A percentile compares a stretch with the other conserved stretches of the same genome.
Evolutionary conservation across 148 eudicot species (phyloP).

Genomic region (Camellia granthamiana): DNA sequence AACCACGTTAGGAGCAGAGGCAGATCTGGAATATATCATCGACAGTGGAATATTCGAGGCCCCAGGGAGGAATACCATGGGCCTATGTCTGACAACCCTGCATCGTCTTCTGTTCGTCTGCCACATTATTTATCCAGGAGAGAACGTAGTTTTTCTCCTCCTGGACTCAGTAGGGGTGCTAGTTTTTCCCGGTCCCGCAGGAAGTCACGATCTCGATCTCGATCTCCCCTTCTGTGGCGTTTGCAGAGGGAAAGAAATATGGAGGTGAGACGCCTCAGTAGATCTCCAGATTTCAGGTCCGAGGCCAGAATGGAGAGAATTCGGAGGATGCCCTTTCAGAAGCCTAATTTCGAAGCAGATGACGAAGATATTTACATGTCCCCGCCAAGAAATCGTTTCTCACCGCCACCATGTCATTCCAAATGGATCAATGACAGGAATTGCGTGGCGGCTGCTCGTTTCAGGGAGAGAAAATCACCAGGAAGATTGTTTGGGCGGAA

Average conservation of each 20-base stretch:
- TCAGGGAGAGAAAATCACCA: slow-evolving; percentile 50
- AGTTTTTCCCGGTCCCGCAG: slow-evolving; percentile 31
- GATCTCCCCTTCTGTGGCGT: slow-evolving; percentile 47
- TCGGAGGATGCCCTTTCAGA: slow-evolving; percentile 32
- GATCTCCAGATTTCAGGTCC: slow-evolving; percentile 54
- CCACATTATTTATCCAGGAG: slow-evolving; percentile 36
- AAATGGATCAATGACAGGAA: slow-evolving; percentile 31
- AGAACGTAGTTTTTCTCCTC: slow-evolving; percentile 50
- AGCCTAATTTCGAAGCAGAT: slow-evolving; percentile 28
- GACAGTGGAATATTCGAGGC: slow-evolving; percentile 35
- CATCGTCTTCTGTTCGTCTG: slow-evolving; percentile 26
- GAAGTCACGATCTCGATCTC: slow-evolving; percentile 62
- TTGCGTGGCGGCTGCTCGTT: slow-evolving; percentile 21
- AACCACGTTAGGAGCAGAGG: slow-evolving; percentile 28
- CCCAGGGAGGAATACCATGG: slow-evolving; percentile 43
- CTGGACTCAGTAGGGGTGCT: slow-evolving; percentile 22
- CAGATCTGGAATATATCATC: slow-evolving; percentile 31
- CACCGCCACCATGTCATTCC: slow-evolving; percentile 17
- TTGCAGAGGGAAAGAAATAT: slow-evolving; percentile 27
- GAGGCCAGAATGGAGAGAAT: slow-evolving; percentile 43
- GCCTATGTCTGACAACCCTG: slow-evolving; percentile 26
- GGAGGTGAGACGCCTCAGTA: slow-evolving; percentile 21
- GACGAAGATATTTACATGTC: slow-evolving; percentile 20
- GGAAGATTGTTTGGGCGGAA: slow-evolving; percentile 33
- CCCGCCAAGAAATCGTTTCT: slow-evolving; percentile 28